Conservation (phyloP, 2,329 filamentous ascomycete genomes). For the Exophiala alcalophila region DNA sequence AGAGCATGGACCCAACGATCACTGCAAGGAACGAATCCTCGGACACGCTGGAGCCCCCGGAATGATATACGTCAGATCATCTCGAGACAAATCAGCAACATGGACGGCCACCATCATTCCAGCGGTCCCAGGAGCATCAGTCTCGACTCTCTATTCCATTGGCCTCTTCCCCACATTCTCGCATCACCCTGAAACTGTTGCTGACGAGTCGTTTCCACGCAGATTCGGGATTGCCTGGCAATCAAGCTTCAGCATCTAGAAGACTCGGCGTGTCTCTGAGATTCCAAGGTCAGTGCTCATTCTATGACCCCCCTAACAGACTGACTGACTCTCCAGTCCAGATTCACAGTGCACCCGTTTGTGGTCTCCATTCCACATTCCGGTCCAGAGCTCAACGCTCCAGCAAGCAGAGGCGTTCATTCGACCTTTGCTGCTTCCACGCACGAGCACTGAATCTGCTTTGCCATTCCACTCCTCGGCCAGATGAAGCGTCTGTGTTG, state of each 20-base stretch:
- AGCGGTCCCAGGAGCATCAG: too few species aligned
- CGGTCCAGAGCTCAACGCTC: constrained; percentile 34
- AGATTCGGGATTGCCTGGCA: constrained; percentile 15
- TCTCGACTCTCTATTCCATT: not conserved
- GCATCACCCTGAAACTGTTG: constrained; percentile 1
- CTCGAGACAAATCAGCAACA: not conserved
- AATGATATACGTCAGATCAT: too few species aligned
- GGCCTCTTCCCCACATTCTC: constrained; percentile 1
- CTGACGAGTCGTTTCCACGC: constrained; percentile 15
- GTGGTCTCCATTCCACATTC: constrained; percentile 34
- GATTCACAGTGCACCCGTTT: constrained; percentile 20
- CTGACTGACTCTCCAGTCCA: constrained; percentile 17
- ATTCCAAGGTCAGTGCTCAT: constrained; percentile 22
- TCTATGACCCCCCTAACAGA: constrained; percentile 7
- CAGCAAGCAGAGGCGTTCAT: constrained; percentile 45
- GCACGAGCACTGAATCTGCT: constrained; percentile 34
- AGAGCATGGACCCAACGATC: constrained; percentile 11
- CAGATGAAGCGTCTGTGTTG: constrained; percentile 44
- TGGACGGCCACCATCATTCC: not conserved
- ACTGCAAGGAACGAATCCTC: constrained; percentile 13
- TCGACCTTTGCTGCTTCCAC: constrained; percentile 44
- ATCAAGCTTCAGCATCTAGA: constrained; percentile 18
- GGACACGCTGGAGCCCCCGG: too few species aligned
- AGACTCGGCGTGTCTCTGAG: constrained; percentile 16
- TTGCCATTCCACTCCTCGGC: constrained; percentile 41